Base-by-base conservation (phyloP, 106 monocot species). In the Agapanthus africanus region DNA sequence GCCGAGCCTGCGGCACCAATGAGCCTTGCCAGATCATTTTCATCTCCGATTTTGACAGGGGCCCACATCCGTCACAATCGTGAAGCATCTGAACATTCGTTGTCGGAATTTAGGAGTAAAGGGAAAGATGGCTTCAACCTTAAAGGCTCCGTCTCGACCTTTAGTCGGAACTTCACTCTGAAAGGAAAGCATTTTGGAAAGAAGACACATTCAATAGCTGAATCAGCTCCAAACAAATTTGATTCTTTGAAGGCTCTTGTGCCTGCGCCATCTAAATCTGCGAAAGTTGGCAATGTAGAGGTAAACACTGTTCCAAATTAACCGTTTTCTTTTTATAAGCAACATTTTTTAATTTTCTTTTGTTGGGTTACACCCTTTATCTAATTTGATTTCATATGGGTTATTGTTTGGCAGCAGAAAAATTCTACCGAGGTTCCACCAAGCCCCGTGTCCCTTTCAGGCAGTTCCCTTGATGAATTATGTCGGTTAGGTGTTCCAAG, bases 351-450 rank as follows among this genome's bases (percentile, higher is more conserved):
- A 19, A 18, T 36, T n/a, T n/a, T n/a, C n/a, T 1, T 61, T 59
- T 18, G 35, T 36, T 18, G 35, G 61, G 8, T 11, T 9, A 11
- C 44, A 9, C 10, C 13, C 44, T 44, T 44, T 14, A 14, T 44
- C 44, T 44, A n/a, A n/a, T n/a, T n/a, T 9, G 11, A 16, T 56
- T 9, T 11, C 3, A 28, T 27, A 11, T 56, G 8, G 27, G 11
- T 56, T 56, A 54, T 69, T 79, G 7, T 52, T 47, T 78, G 54
- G 34, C 49, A 26, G 54, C 83, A 91, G 95, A 91, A 91, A 18
- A 95, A 95, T 68, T 79, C 71, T 19, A 95, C 95, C 2, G 91
- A 95, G 73, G 91, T 95, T 32, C 95, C 95, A 33, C 95, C 95
- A 40, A 95, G 88, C 44, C 95, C 95, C 40, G 95, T 79, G 70